Evolutionary conservation across 805 yeast genomes (phyloP).

Genomic region (Scheffersomyces amazonensis): DNA sequence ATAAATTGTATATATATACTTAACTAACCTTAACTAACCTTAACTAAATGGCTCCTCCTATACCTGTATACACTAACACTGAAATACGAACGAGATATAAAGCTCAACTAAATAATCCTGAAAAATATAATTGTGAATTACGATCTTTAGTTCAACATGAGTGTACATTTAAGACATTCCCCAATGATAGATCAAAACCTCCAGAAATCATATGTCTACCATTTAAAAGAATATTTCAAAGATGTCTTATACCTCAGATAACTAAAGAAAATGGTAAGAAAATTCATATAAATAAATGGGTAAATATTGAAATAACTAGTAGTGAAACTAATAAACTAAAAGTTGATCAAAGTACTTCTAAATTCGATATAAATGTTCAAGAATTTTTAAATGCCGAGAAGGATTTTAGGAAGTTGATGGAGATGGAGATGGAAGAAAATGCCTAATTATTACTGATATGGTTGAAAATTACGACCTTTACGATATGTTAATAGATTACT

Average conservation of each 20-base stretch:
- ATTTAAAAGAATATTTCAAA: conserved; percentile 39
- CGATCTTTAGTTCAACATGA: conserved; percentile 38
- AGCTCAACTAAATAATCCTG: conserved; percentile 25
- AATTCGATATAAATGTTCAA: conserved; percentile 23
- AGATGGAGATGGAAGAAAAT: conserved; percentile 13
- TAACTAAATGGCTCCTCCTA: conserved; percentile 40
- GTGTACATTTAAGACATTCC: conserved; percentile 33
- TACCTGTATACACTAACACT: conserved; percentile 31
- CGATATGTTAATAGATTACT: no score
- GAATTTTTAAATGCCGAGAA: conserved; percentile 37
- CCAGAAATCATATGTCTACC: conserved; percentile 42
- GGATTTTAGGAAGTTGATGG: conserved; percentile 33
- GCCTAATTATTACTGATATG: no score
- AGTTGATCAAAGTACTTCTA: conserved; percentile 11
- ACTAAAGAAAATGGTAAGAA: conserved; percentile 24
- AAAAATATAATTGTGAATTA: conserved; percentile 29
- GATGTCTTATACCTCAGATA: conserved; percentile 29
- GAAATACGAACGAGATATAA: conserved; percentile 26
- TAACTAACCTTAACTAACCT: no score
- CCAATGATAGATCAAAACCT: conserved; percentile 14
- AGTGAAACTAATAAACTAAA: conserved; percentile 26
- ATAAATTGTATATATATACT: no score
- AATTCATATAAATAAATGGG: conserved; percentile 24
- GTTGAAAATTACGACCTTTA: no score
- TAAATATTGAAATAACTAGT: conserved; percentile 39